Percentiles rank a stretch among this genome's conserved stretches.
Evolutionary conservation across 352 stramenopile species (phyloP).

Genomic region (Pythium aristosporum): DNA sequence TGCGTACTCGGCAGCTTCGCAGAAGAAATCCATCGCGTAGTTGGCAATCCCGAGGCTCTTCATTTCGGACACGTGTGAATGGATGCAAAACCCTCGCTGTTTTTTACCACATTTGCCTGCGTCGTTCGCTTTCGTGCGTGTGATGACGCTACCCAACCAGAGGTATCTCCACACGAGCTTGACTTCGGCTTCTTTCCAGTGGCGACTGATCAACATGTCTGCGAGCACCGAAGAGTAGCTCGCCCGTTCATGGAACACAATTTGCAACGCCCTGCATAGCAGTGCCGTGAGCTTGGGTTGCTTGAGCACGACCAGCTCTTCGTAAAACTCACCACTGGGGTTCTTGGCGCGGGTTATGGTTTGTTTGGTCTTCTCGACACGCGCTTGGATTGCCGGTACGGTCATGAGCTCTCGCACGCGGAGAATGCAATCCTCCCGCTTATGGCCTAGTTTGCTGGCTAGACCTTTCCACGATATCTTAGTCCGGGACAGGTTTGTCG

Average conservation of each 20-base stretch:
- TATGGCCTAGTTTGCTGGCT: slow-evolving; percentile 55
- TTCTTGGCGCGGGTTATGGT: slow-evolving; percentile 73
- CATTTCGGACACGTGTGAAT: slow-evolving; percentile 71
- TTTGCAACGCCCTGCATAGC: slow-evolving; percentile 71
- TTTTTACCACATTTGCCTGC: slow-evolving; percentile 43
- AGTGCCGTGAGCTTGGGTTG: slow-evolving; percentile 67
- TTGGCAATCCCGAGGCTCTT: slow-evolving; percentile 63
- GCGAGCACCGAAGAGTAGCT: slow-evolving; percentile 74
- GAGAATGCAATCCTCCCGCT: slow-evolving; percentile 62
- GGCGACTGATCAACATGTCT: slow-evolving; percentile 62
- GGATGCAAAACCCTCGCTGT: slow-evolving; percentile 68
- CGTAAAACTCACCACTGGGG: slow-evolving; percentile 62
- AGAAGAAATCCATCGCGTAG: slow-evolving; percentile 72
- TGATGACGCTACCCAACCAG: slow-evolving; percentile 78
- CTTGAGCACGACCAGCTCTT: slow-evolving; percentile 53
- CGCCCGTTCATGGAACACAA: slow-evolving; percentile 72
- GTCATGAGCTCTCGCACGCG: slow-evolving; percentile 68
- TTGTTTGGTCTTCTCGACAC: slow-evolving; percentile 54
- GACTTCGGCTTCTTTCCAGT: slow-evolving; percentile 71
- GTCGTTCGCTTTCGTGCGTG: slow-evolving; percentile 45
- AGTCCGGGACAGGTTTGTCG: slow-evolving; percentile 46
- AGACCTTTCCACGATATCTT: slow-evolving; percentile 77
- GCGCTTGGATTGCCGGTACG: slow-evolving; percentile 59
- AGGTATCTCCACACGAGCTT: slow-evolving; percentile 86
- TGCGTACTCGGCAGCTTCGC: slow-evolving; percentile 64